Conservation (phyloP, 2,329 filamentous ascomycete genomes). For the Xylariaceae sp. region DNA sequence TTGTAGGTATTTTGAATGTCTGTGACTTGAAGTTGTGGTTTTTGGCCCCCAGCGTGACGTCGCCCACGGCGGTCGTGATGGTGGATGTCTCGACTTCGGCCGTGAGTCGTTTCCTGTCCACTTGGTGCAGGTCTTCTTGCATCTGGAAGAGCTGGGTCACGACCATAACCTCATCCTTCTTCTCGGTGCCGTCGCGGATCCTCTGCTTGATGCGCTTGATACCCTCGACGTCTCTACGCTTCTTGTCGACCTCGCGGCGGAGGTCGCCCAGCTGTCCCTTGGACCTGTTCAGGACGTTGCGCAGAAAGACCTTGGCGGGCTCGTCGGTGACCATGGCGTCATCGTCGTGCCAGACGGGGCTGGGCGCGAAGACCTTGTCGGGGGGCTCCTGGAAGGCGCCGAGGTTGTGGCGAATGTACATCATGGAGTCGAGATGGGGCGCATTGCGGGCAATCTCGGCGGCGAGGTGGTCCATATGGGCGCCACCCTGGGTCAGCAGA, state of each 20-base stretch:
- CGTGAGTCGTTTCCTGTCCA: slow-evolving; percentile 78
- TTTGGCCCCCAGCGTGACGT: slow-evolving; percentile 85
- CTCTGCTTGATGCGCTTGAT: slow-evolving; percentile 69
- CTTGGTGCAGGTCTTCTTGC: slow-evolving; percentile 79
- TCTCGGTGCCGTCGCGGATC: slow-evolving; percentile 79
- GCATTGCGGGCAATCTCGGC: slow-evolving; percentile 84
- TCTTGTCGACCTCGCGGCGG: slow-evolving; percentile 78
- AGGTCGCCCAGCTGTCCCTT: slow-evolving; percentile 79
- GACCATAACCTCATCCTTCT: slow-evolving; percentile 82
- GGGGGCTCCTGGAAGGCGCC: slow-evolving; percentile 76
- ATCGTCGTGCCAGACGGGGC: slow-evolving; percentile 96
- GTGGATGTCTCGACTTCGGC: slow-evolving; percentile 92
- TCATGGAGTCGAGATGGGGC: slow-evolving; percentile 88
- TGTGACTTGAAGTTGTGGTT: slow-evolving; percentile 99
- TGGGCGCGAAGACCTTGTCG: slow-evolving; percentile 86
- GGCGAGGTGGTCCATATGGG: slow-evolving; percentile 67
- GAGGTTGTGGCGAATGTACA: slow-evolving; percentile 94
- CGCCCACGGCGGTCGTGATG: slow-evolving; percentile 86
- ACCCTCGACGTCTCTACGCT: slow-evolving; percentile 77
- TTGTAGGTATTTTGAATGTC: slow-evolving; percentile 98
- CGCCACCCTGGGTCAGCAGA: slow-evolving; percentile 71
- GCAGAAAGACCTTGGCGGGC: slow-evolving; percentile 79
- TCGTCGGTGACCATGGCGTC: slow-evolving; percentile 83
- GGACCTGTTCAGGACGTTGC: slow-evolving; percentile 87
- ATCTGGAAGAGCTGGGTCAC: slow-evolving; percentile 78